Conservation (phyloP, 1,284 basidiomycete genomes). For the Marasmius fiardii region DNA sequence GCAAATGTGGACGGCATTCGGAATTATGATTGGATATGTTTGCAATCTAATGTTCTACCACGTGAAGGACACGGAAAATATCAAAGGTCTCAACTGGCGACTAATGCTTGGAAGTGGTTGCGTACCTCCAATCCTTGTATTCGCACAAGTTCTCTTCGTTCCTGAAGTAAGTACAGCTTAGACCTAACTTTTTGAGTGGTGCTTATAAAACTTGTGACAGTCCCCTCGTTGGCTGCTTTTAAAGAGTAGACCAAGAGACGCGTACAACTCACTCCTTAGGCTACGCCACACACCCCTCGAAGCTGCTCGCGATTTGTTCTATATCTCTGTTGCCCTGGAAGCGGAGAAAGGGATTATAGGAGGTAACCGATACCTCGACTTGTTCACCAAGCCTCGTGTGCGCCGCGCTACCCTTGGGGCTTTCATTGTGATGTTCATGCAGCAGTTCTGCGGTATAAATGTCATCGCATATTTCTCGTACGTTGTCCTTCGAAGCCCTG, state of each 20-base stretch:
- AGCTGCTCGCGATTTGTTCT: conserved; percentile 73
- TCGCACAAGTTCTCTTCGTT: conserved; percentile 1
- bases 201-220: background rate
- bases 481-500: background rate
- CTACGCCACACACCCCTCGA: conserved; percentile 69
- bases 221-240: conserved; percentile 1
- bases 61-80: conserved; percentile 1
- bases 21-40: conserved; percentile 4
- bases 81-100: conserved; percentile 5
- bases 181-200: background rate
- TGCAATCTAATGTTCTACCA: conserved; percentile 2
- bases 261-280: conserved; percentile 63
- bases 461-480: background rate
- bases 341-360: conserved; percentile 58
- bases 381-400: conserved; percentile 73
- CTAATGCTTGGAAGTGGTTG: conserved; percentile 3
- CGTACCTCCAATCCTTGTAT: background rate
- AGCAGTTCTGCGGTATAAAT: no score
- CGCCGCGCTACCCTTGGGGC: conserved; percentile 70
- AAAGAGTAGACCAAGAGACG: conserved; percentile 66
- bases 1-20: conserved; percentile 7
- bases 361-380: conserved; percentile 52
- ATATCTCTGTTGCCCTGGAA: conserved; percentile 65
- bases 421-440: conserved; percentile 66
- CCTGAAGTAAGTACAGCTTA: background rate